phyloP scores from a whole-genome alignment of 1,139 yeast species.

The Magnusiomyces magnusii region DNA sequence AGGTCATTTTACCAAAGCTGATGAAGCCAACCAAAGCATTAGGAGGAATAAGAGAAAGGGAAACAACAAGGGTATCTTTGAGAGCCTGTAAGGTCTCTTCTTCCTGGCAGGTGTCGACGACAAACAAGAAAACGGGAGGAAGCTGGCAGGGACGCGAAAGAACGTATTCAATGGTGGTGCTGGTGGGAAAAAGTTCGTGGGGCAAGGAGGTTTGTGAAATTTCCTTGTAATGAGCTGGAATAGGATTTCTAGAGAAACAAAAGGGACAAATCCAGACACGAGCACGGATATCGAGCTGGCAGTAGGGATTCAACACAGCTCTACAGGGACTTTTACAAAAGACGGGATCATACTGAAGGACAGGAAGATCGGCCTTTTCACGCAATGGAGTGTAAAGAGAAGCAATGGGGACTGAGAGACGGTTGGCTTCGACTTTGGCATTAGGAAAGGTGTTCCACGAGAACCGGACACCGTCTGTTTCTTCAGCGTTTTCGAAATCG shows the following conservation, averaged over 20 bases:
- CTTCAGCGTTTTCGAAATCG: constrained; percentile 85
- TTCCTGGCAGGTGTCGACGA: constrained; percentile 91
- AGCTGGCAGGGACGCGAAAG: constrained; percentile 79
- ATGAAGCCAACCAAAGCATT: constrained; percentile 87
- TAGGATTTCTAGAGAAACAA: constrained; percentile 74
- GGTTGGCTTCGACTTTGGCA: constrained; percentile 82
- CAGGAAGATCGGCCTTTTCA: constrained; percentile 66
- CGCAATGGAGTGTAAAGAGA: constrained; percentile 90
- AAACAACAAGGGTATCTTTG: constrained; percentile 76
- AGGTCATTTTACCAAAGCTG: constrained; percentile 92
- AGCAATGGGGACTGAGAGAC: constrained; percentile 92
- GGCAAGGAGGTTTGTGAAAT: constrained; percentile 81
- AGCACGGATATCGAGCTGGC: constrained; percentile 68
- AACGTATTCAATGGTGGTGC: constrained; percentile 89
- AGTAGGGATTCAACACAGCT: constrained; percentile 79
- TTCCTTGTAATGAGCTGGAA: constrained; percentile 86
- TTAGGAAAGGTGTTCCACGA: constrained; percentile 91
- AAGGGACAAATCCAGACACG: constrained; percentile 88
- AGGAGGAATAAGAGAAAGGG: constrained; percentile 81
- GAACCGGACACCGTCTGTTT: constrained; percentile 78
- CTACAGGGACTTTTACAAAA: constrained; percentile 80
- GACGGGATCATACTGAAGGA: constrained; percentile 86
- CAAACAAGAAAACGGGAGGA: constrained; percentile 91
- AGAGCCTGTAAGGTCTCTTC: constrained; percentile 85
- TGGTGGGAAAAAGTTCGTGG: constrained; percentile 65